Base-by-base conservation (phyloP, 345 rosid species). In the Populus nigra region DNA sequence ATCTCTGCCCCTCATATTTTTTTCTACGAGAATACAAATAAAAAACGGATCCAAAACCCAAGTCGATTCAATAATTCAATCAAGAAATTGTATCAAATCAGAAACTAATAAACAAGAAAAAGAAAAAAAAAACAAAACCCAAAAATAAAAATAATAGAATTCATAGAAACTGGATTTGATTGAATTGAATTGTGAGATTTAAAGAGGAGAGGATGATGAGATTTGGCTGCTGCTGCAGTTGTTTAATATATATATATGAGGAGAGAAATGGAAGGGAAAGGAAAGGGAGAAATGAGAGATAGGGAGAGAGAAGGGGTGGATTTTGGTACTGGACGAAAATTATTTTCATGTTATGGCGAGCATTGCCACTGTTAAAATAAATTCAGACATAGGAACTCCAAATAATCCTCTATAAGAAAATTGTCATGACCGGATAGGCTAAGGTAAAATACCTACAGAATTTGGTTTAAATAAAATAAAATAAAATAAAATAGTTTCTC, bases 31-130 rank as follows among this genome's bases (percentile, higher is more conserved):
- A 6, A 43, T 43, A 45, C 53, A 25, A 43, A 36, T 7, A 10
- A 62, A 43, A 66, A 75, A n/a, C 17, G 71, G 78, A 66, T 75
- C 78, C 71, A 75, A 47, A 75, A 65, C 33, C 20, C 41, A 69
- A 61, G 66, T 75, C 71, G 35, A 61, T 63, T 61, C n/a, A 62
- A 43, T 12, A 43, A 69, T 36, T 35, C 59, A 61, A 45, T 38
- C 15, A 61, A 17, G 10, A 57, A 55, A 50, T 36, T 4, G 22
- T 50, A 35, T 68, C 55, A 53, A 45, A 50, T 35, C 62, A 25
- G 7, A 25, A 59, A 70, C 3, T 18, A 69, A 61, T 59, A 59
- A 23, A 59, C 65, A 59, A 23, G 63, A n/a, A 59, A 45, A 13
- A 10, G 3, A 0, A 45, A 3, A 47, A 47, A 47, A 47, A 59